Base-by-base conservation (phyloP, 805 yeast genomes). In the Candida cerambycidarum region DNA sequence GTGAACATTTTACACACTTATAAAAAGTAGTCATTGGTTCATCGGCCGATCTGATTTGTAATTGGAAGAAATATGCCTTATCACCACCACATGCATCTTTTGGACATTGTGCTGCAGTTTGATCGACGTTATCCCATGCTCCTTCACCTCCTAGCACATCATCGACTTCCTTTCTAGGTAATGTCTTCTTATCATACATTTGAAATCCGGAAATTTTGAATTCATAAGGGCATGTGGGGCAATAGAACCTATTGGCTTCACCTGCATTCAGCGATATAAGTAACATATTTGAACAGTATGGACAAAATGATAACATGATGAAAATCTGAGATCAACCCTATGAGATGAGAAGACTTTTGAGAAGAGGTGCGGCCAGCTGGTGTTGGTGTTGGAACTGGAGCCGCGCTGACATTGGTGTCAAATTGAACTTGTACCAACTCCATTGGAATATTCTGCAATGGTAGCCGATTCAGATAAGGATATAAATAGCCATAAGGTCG, bases 11-110 rank as follows among this genome's bases (percentile, higher is more conserved):
- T 28, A 89, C 89, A 70, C 99, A 93, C 64, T 92, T 89, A 64
- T 88, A 92, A 62, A 93, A 93, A 2, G 98, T 92, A 0, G 99
- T 93, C 98, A 93, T 93, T 17, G 99, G 99, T 70, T 93, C 99
- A 76, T 93, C 99, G 1, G 99, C 99, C 48, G 96, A 86, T 65
- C 99, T 77, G 57, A 93, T 93, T 65, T 93, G 99, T 46, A 93
- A 71, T 67, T 93, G 98, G 76, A 90, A 93, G 73, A 88, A 93
- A 66, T 93, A 93, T 0, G 99, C 99, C 64, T 89, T 88, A 52
- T 80, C 85, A 51, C 84, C 83, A 31, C 88, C 95, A 71, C 99
- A 93, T 2, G 71, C 58, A 44, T 88, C 96, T 33, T 80, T 73
- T 3, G 97, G 97, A 72, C 99, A 92, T 61, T 92, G 95, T 0